Percentiles rank a stretch among this genome's conserved stretches.
Evolutionary conservation across 176 grass and related monocot species (phyloP).

Genomic region (Carex littledalei): DNA sequence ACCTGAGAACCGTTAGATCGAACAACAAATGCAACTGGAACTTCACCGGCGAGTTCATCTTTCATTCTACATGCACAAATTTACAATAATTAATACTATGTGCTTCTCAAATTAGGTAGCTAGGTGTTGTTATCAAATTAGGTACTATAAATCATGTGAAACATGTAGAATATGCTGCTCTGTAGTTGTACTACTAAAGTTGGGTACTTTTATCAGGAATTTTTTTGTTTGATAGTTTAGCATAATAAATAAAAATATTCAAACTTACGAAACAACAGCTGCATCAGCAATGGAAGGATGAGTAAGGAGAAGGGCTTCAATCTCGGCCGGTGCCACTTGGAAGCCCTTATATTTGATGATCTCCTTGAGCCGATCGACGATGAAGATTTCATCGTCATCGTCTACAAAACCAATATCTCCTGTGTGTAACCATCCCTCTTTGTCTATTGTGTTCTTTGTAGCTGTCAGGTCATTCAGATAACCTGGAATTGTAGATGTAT

Average conservation of each 20-base stretch:
- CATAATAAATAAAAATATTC: not conserved
- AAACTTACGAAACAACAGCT: conserved; percentile 85
- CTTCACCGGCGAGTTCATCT: conserved; percentile 73
- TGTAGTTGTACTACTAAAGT: not conserved
- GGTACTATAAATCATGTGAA: not conserved
- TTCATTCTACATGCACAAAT: conserved; percentile 54
- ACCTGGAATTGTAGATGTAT: conserved; percentile 39
- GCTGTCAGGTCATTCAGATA: conserved; percentile 77
- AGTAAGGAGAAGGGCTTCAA: conserved; percentile 80
- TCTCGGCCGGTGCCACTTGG: conserved; percentile 87
- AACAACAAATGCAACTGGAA: conserved; percentile 87
- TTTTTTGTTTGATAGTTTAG: not conserved
- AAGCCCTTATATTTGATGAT: conserved; percentile 97
- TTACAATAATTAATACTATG: not conserved
- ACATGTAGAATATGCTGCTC: not conserved
- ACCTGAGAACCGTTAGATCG: conserved; percentile 58
- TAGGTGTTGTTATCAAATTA: not conserved
- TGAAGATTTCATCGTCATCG: conserved; percentile 80
- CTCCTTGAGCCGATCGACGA: conserved; percentile 92
- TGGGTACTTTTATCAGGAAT: not conserved
- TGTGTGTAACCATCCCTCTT: conserved; percentile 82
- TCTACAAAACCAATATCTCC: conserved; percentile 89
- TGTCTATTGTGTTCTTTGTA: conserved; percentile 83
- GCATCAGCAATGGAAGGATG: conserved; percentile 74
- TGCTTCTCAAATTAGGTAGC: not conserved